Evolutionary conservation across 1,139 yeast species (phyloP), one percentile per base, ranked within the genome.

Genomic region (Protomyces pachydermus): DNA sequence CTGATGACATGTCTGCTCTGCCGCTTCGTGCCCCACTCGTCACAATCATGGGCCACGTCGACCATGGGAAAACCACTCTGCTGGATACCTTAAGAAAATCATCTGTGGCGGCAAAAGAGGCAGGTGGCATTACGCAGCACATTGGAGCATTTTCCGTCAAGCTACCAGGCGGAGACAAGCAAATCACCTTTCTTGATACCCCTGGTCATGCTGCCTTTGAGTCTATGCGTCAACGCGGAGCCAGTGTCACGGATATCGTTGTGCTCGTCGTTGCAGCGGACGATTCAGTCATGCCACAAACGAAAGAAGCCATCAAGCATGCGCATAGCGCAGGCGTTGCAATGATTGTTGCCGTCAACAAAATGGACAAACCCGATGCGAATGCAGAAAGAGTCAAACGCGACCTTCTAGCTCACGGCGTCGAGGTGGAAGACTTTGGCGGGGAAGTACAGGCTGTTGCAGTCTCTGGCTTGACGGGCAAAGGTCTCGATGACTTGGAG

Each of bases 151-250:
- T 95, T 72, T 87, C 95, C 6, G 96, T 93, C 28, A 78, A 80
- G 14, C 83, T 96, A 0, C 91, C 95, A 0, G 74, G 82, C 0
- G 84, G 95, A 0, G 48, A 42, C 48, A 84, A 87, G 71, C 79
- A 79, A 61, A 89, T 93, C 69, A 91, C 98, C 0, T 91, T 93
- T 69, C 79, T 93, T 68, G 99, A 93, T 74, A 93, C 99, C 0
- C 99, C 99, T 0, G 99, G 99, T 0, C 99, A 93, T 76, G 95
- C 97, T 14, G 98, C 98, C 0, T 93, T 93, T 72, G 79, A 93
- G 69, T 91, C 91, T 71, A 91, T 93, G 97, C 83, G 99, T 70
- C 95, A 93, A 76, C 81, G 99, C 70, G 98, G 98, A 54, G 98
- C 98, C 0, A 86, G 85, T 70, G 84, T 91, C 56, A 93, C 99